phyloP scores from a whole-genome alignment of 805 yeast species.

The Wickerhamiella siamensis region DNA sequence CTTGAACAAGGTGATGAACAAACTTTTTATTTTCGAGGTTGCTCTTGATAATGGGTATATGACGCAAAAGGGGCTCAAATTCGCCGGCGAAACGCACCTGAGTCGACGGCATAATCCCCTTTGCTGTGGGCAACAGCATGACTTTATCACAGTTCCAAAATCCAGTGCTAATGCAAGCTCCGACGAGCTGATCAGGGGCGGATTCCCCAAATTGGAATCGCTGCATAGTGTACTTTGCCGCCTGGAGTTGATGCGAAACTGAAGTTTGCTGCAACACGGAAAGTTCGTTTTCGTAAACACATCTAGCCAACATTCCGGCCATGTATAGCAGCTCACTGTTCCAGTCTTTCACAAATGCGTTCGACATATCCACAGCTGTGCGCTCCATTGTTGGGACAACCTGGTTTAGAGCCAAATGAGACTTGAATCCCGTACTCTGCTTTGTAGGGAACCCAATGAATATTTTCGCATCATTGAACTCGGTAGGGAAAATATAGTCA shows the following conservation, averaged over 20 bases:
- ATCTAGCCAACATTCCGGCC: slow-evolving; percentile 27
- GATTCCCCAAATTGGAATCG: slow-evolving; percentile 23
- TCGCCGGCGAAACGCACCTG: slow-evolving; percentile 21
- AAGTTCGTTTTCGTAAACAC: slow-evolving; percentile 26
- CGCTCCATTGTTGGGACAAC: slow-evolving; percentile 32
- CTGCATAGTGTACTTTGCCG: slow-evolving; percentile 19
- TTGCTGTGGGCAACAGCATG: slow-evolving; percentile 22
- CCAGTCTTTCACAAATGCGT: slow-evolving; percentile 29
- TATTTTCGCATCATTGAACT: slow-evolving; percentile 26
- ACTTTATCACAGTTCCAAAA: slow-evolving; percentile 24
- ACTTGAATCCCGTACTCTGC: slow-evolving; percentile 26
- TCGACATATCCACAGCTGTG: slow-evolving; percentile 30
- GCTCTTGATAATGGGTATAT: slow-evolving; percentile 19
- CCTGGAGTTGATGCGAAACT: slow-evolving; percentile 5
- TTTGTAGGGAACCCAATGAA: slow-evolving; percentile 31
- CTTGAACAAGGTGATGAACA: slow-evolving; percentile 16
- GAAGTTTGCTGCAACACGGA: slow-evolving; percentile 1
- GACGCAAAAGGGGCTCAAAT: slow-evolving; percentile 9
- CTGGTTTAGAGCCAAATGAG: slow-evolving; percentile 27
- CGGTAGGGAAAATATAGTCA: slow-evolving; percentile 25
- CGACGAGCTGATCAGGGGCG: slow-evolving; percentile 27
- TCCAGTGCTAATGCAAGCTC: slow-evolving; percentile 24
- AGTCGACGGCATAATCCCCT: slow-evolving; percentile 22
- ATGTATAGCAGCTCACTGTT: slow-evolving; percentile 26
- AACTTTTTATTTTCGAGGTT: slow-evolving; percentile 15